phyloP scores from a whole-genome alignment of 768 basidiomycete species.

The Polyporus arcularius region DNA sequence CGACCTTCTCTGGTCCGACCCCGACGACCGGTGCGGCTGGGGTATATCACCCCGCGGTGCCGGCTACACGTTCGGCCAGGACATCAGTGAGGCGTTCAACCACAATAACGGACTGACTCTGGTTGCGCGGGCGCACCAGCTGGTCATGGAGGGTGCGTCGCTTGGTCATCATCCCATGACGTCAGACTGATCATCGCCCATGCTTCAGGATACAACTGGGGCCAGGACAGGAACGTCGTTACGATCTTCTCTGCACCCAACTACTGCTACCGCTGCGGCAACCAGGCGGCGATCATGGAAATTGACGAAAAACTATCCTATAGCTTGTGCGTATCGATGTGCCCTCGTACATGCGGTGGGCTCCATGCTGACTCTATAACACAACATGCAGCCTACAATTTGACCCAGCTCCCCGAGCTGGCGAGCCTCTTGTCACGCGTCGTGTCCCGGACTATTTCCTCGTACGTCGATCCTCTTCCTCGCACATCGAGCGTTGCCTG shows the following conservation, averaged over 20 bases:
- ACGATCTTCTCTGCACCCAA: slow-evolving; percentile 99
- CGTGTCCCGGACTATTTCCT: slow-evolving; percentile 95
- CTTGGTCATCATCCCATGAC: not conserved
- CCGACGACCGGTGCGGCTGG: slow-evolving; percentile 99
- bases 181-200: slow-evolving; percentile 14
- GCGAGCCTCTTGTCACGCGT: slow-evolving; percentile 96
- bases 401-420: slow-evolving; percentile 97
- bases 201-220: slow-evolving; percentile 85
- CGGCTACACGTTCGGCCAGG: slow-evolving; percentile 98
- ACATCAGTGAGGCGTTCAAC: slow-evolving; percentile 98
- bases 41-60: slow-evolving; percentile 98
- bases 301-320: slow-evolving; percentile 98
- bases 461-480: slow-evolving; percentile 44
- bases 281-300: slow-evolving; percentile 99
- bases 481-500: not conserved
- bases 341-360: not conserved
- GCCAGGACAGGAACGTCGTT: slow-evolving; percentile 98
- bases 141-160: slow-evolving; percentile 92
- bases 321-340: slow-evolving; percentile 67
- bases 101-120: slow-evolving; percentile 98
- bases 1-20: slow-evolving; percentile 98
- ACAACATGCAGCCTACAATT: slow-evolving; percentile 83
- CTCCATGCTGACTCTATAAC: not conserved
- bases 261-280: slow-evolving; percentile 99
- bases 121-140: slow-evolving; percentile 90